These are phyloP conservation scores for Tetrahymena thermophila DNA, from an alignment of 73 alveolate genomes.

Conservation along the genomic window DNA sequence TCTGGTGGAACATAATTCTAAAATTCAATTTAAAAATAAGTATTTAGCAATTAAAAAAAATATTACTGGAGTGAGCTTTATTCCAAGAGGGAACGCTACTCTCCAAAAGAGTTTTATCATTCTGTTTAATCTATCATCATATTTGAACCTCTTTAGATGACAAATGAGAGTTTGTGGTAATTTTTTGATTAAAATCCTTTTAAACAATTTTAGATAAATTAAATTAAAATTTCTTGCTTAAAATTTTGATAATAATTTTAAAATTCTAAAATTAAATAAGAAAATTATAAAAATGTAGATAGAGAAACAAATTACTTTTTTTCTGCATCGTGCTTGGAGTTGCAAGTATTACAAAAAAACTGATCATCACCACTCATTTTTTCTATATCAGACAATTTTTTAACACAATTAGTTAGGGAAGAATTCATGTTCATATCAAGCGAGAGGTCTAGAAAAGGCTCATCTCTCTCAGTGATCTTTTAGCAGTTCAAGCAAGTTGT, in stretches of 20 bases:
- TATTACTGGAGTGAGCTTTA: not conserved
- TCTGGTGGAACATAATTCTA: not conserved
- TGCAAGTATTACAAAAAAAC: constrained; percentile 30
- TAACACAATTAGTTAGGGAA: constrained; percentile 4
- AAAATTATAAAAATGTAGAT: no score
- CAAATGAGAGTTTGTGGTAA: constrained; percentile 13
- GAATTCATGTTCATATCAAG: constrained; percentile 12
- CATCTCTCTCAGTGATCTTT: constrained; percentile 33
- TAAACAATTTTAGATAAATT: not conserved
- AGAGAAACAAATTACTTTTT: not conserved
- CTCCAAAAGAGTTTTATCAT: constrained; percentile 26
- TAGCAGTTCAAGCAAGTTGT: constrained; percentile 18
- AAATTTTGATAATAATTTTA: no score
- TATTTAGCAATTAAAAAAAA: not conserved
- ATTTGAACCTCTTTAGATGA: constrained; percentile 36
- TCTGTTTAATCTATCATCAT: constrained; percentile 24
- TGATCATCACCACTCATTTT: constrained; percentile 16
- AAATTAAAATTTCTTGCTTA: no score
- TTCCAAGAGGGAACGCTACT: constrained; percentile 16
- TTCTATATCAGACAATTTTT: constrained; percentile 20
- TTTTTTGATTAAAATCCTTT: not conserved
- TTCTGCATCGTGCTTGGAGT: constrained; percentile 23
- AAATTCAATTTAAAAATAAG: not conserved
- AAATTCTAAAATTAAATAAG: not conserved
- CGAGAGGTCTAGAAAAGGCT: constrained; percentile 23